Evolutionary conservation across 345 rosid genomes (phyloP), one percentile per base, ranked within the genome.

Genomic region (Citropsis articulata): DNA sequence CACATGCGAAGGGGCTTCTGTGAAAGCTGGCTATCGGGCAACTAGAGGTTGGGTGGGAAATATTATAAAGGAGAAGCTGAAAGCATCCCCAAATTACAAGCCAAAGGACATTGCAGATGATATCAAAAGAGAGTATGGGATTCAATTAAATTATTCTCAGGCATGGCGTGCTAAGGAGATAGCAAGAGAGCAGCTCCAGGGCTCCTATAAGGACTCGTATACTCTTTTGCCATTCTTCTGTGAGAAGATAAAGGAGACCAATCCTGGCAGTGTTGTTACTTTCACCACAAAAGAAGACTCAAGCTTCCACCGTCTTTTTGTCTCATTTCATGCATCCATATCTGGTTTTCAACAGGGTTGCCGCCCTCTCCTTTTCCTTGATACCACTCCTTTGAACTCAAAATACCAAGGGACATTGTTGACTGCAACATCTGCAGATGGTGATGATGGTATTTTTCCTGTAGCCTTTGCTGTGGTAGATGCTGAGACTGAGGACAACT

Each of bases 111-210:
- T 95, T 53, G 99, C 92, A 5, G 91, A 93, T 79, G 99, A 93
- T 77, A 92, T 95, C 80, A 89, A 83, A 79, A 86, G 90, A 78
- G 99, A 95, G 77, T 93, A 93, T 75, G 99, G 97, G 75, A 93
- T 95, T 76, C 92, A 95, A 45, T 73, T 95, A 84, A 95, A 92
- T 75, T 95, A 91, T 83, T 92, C 97, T 42, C 99, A 95, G 83
- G 96, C 98, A 45, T 90, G 99, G 97, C 92, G 96, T 53, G 98
- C 97, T 9, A 95, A 92, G 83, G 95, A 95, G 83, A 86, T 92
- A 64, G 99, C 97, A 2, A 87, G 94, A 85, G 94, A 92, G 91
- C 98, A 95, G 89, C 97, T 95, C 82, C 99, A 91, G 73, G 98
- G 96, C 62, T 93, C 99, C 59, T 90, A 86, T 69, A 92, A 92